Evolutionary conservation across 306 rosid species (phyloP).

Genomic region (Trifolium subterraneum): DNA sequence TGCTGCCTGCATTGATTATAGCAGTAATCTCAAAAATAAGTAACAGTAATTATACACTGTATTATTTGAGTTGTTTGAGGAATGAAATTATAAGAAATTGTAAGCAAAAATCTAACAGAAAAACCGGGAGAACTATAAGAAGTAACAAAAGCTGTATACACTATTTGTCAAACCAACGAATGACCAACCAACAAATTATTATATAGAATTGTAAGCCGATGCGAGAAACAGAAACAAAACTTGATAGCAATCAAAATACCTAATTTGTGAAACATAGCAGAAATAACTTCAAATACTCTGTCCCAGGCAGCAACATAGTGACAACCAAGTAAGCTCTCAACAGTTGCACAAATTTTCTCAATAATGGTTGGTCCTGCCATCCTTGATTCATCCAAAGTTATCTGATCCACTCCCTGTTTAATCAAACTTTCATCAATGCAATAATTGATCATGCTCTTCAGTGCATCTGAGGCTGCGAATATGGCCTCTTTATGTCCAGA

Average conservation of each 20-base stretch:
- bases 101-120: slow-evolving; percentile 5
- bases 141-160: neutral
- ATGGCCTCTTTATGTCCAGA: slow-evolving; percentile 83
- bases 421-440: slow-evolving; percentile 81
- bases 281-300: slow-evolving; percentile 71
- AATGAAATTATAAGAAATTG: neutral
- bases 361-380: slow-evolving; percentile 74
- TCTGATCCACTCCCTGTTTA: slow-evolving; percentile 76
- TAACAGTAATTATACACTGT: slow-evolving; percentile 1
- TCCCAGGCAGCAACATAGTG: slow-evolving; percentile 70
- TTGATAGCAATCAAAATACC: slow-evolving; percentile 49
- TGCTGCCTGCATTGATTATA: slow-evolving; percentile 57
- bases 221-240: slow-evolving; percentile 10
- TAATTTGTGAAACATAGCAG: slow-evolving; percentile 75
- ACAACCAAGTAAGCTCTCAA: slow-evolving; percentile 75
- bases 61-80: slow-evolving; percentile 4
- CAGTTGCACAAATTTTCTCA: slow-evolving; percentile 72
- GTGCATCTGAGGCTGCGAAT: slow-evolving; percentile 61
- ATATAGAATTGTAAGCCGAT: slow-evolving; percentile 1
- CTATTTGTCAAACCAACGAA: neutral
- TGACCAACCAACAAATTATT: neutral
- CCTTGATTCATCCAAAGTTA: slow-evolving; percentile 52
- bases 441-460: slow-evolving; percentile 62
- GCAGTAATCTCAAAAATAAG: slow-evolving; percentile 14
- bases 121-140: slow-evolving; percentile 13